Evolutionary conservation across 306 rosid species (phyloP).

Genomic region (Acacia confusa): DNA sequence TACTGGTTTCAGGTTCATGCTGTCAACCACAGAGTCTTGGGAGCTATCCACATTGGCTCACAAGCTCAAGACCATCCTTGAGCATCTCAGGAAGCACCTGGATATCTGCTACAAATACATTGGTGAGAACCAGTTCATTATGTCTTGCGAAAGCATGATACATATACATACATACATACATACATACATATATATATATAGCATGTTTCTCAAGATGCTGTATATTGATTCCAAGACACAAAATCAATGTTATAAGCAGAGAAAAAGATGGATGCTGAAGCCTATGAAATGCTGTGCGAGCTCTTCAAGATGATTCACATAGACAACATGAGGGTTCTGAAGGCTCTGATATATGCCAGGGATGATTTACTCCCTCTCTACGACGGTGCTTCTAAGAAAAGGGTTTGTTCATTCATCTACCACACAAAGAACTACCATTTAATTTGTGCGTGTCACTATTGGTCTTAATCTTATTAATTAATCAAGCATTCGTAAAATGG

Average conservation of each 20-base stretch:
- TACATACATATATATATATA: too few relatives aligned
- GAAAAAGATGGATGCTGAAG: slow-evolving; percentile 51
- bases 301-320: slow-evolving; percentile 44
- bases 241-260: slow-evolving; percentile 36
- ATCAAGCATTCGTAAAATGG: slow-evolving; percentile 14
- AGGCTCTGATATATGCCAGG: slow-evolving; percentile 50
- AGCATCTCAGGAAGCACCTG: slow-evolving; percentile 53
- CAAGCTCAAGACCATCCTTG: slow-evolving; percentile 55
- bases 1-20: slow-evolving; percentile 45
- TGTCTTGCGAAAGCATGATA: background rate
- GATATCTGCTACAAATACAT: slow-evolving; percentile 41
- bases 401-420: slow-evolving; percentile 47
- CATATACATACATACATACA: too few relatives aligned
- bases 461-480: background rate
- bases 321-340: slow-evolving; percentile 67
- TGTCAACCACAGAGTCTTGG: slow-evolving; percentile 60
- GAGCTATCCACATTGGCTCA: slow-evolving; percentile 64
- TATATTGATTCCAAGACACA: background rate
- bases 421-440: background rate
- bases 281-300: slow-evolving; percentile 38
- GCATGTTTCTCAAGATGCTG: background rate
- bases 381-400: slow-evolving; percentile 55
- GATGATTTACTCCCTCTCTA: slow-evolving; percentile 57
- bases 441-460: background rate
- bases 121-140: slow-evolving; percentile 34